Percentiles rank a stretch among this genome's conserved stretches.
Evolutionary conservation across 768 basidiomycete genomes (phyloP).

Genomic region (Austroboletus festivus): DNA sequence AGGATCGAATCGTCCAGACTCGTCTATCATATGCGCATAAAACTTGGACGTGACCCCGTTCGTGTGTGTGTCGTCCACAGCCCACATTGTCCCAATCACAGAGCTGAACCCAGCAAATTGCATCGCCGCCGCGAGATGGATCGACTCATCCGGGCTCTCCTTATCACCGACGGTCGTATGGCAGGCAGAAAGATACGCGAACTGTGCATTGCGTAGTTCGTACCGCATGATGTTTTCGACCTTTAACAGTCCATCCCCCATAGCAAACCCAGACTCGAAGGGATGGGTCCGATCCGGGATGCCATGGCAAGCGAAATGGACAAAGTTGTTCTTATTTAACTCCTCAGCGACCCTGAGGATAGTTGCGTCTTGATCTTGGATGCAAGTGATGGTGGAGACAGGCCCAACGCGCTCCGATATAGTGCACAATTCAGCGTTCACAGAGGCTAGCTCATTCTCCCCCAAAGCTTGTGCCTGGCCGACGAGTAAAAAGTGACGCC

Average conservation of each 20-base stretch:
- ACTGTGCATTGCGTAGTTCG: background rate
- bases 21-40: background rate
- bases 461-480: background rate
- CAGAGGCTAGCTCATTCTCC: background rate
- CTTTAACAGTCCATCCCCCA: background rate
- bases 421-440: background rate
- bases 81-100: slow-evolving; percentile 14
- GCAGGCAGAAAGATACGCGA: background rate
- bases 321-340: background rate
- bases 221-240: background rate
- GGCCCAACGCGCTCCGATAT: background rate
- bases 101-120: slow-evolving; percentile 9
- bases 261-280: background rate
- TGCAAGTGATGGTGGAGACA: background rate
- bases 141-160: background rate
- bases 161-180: background rate
- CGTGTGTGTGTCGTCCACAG: slow-evolving; percentile 7
- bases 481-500: background rate
- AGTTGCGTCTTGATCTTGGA: background rate
- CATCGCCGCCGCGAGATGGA: slow-evolving; percentile 5
- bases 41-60: background rate
- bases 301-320: background rate
- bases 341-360: background rate
- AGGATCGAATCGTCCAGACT: slow-evolving; percentile 2
- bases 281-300: background rate